A percentile compares a stretch with the other conserved stretches of the same genome.
These are phyloP conservation scores for Globisporangium acanthophoron DNA, from an alignment of 352 stramenopile species.

Conservation along the genomic window DNA sequence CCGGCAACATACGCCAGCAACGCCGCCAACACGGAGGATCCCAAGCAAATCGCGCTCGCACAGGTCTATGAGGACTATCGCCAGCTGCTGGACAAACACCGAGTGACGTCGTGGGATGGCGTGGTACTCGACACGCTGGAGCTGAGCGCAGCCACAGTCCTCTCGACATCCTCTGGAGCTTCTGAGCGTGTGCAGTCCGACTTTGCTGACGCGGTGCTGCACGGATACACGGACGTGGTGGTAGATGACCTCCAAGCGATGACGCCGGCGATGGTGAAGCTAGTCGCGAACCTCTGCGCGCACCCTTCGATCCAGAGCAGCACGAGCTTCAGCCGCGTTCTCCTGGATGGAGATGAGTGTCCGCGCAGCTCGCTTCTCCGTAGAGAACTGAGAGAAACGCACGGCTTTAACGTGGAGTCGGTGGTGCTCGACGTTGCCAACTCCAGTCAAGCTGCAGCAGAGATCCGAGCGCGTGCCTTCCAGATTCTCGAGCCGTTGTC, in stretches of 20 bases:
- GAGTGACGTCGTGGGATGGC: conserved; percentile 63
- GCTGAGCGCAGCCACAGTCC: background rate
- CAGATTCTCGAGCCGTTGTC: conserved; percentile 1
- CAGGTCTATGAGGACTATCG: conserved; percentile 48
- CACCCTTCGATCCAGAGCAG: conserved; percentile 41
- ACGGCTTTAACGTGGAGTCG: background rate
- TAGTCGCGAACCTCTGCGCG: conserved; percentile 34
- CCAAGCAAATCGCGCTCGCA: conserved; percentile 29
- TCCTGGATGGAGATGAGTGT: conserved; percentile 27
- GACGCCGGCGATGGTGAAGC: conserved; percentile 56
- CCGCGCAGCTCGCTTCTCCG: conserved; percentile 30
- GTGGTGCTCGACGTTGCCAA: background rate
- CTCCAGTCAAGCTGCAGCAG: background rate
- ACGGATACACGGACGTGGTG: conserved; percentile 55
- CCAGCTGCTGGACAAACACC: conserved; percentile 41
- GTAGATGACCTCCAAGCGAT: conserved; percentile 66
- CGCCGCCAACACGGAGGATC: conserved; percentile 13
- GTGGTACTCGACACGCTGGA: conserved; percentile 49
- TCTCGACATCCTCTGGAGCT: conserved; percentile 8
- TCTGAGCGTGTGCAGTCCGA: conserved; percentile 10
- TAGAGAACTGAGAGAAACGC: conserved; percentile 13
- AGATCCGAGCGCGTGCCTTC: conserved; percentile 6
- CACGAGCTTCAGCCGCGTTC: conserved; percentile 45
- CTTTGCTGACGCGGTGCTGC: conserved; percentile 33
- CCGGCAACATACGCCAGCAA: conserved; percentile 31